phyloP scores from a whole-genome alignment of 257 asterid genomes.

The Forsythia viridissima region DNA sequence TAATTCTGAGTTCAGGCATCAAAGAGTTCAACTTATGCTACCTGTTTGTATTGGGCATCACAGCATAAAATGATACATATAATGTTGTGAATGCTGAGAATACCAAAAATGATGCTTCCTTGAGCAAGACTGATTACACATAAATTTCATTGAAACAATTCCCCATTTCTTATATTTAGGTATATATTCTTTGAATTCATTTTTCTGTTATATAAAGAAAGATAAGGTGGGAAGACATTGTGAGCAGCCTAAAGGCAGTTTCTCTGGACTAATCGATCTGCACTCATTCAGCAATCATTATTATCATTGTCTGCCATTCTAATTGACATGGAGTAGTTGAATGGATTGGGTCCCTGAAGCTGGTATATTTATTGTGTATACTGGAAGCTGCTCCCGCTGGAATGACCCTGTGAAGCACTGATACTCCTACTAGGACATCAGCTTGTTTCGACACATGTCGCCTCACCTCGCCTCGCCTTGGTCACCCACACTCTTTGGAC shows the following conservation, averaged over 20 bases:
- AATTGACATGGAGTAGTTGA: slow-evolving; percentile 1
- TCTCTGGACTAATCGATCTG: background rate
- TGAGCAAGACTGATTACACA: background rate
- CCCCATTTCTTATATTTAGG: background rate
- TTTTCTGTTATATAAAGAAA: background rate
- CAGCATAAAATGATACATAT: no score
- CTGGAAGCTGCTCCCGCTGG: background rate
- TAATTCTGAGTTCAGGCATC: background rate
- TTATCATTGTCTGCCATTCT: background rate
- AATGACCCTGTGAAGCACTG: background rate
- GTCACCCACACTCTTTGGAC: background rate
- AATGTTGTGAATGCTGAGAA: background rate
- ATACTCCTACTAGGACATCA: background rate
- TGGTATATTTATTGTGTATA: background rate
- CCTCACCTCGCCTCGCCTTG: background rate
- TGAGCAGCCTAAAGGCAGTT: background rate
- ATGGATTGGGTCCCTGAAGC: slow-evolving; percentile 18
- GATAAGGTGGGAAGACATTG: background rate
- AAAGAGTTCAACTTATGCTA: no score
- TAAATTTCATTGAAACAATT: no score
- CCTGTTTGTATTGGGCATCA: no score
- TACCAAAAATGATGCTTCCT: background rate
- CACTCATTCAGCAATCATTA: background rate
- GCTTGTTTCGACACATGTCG: background rate
- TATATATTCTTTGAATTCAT: background rate